Conservation (phyloP, 441 rosid species). For the Pelargonium australe region DNA sequence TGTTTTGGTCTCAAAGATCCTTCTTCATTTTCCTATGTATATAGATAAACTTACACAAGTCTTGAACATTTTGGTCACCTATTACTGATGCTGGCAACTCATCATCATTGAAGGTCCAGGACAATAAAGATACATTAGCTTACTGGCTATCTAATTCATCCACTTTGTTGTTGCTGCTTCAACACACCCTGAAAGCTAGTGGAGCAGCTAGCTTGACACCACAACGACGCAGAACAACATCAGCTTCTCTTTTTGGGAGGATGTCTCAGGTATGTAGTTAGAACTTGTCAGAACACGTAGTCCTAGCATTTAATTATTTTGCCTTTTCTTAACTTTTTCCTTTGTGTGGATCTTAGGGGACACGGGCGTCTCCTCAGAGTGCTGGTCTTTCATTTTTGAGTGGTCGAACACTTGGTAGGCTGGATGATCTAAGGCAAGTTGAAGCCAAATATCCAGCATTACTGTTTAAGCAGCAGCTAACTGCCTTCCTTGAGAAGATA, state of each 20-base stretch:
- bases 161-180: constrained; percentile 87
- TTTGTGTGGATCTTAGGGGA: no score
- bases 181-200: constrained; percentile 91
- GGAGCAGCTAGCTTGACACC: constrained; percentile 99
- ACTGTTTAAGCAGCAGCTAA: constrained; percentile 97
- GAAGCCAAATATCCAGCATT: constrained; percentile 99
- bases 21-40: not conserved
- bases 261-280: constrained; percentile 66
- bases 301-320: not conserved
- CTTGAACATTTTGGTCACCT: constrained; percentile 16
- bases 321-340: no score
- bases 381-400: constrained; percentile 70
- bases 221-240: constrained; percentile 93
- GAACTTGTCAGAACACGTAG: not conserved
- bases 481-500: constrained; percentile 96
- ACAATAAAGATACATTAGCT: constrained; percentile 81
- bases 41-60: constrained; percentile 14
- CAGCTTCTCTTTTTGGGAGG: constrained; percentile 95
- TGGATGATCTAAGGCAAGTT: constrained; percentile 74
- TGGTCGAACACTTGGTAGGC: constrained; percentile 53
- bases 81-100: constrained; percentile 24
- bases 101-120: constrained; percentile 60
- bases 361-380: constrained; percentile 93
- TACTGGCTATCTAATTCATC: constrained; percentile 98
- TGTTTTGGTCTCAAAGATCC: not conserved